Base-by-base conservation (phyloP, 352 stramenopile genomes). In the Globisporangium camurandrum region DNA sequence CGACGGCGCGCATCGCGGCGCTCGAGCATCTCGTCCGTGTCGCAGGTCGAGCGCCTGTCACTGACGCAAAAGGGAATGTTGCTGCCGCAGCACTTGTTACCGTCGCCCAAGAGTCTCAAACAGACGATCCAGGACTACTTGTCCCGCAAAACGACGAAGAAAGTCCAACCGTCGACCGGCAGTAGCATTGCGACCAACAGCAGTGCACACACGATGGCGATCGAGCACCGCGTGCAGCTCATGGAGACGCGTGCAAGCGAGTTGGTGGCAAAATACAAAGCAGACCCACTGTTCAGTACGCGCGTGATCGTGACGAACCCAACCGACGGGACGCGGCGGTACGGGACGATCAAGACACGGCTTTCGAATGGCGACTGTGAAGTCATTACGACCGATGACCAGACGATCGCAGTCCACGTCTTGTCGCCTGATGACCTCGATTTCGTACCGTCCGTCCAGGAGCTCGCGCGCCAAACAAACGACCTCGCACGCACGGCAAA, bases 51-150 rank as follows among this genome's bases (percentile, higher is more conserved):
- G 23, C 69, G 76, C 2, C 42, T 76, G 11, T 84, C 76, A 4
- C 54, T 84, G 47, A 75, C 61, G 11, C 60, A 75, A 3, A 83
- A 75, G 17, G 64, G 60, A 38, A 71, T 77, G 56, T 7, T 7
- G 8, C 30, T 34, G 30, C 30, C 30, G 30, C 76, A 72, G 23
- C 60, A 77, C 31, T 72, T 70, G 9, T 50, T 76, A 12, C 55
- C 66, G n/a, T 62, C 75, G 1, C 72, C 66, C 12, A 85, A 72
- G 41, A 60, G 72, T 0, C 66, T 88, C 54, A 81, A 79, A 41
- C 75, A 86, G 33, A 66, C 69, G 12, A 72, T 88, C 38, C 59
- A 64, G 9, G 75, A 86, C 27, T 88, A 83, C 37, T 56, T 86
- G 11, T 49, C 74, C 5, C 77, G 73, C 26, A 75, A 84, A 22